These are phyloP conservation scores for Corinectria fuckeliana DNA, from an alignment of 2,329 filamentous ascomycete genomes.

Conservation along the genomic window DNA sequence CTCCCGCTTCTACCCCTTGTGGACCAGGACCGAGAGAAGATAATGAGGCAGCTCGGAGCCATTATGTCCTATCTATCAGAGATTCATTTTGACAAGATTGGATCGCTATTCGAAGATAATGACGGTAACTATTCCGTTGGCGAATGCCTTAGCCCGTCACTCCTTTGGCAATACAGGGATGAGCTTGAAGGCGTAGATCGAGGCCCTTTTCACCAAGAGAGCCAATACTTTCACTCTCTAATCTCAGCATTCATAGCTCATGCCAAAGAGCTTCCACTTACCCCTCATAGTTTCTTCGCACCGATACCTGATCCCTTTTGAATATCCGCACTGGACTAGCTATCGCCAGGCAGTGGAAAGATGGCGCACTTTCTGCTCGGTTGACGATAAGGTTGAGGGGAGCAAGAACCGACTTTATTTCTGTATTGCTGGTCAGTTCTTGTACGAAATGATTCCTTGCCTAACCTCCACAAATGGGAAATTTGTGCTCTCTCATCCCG, in stretches of 20 bases:
- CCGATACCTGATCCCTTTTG: slow-evolving; percentile 33
- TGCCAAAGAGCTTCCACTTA: slow-evolving; percentile 34
- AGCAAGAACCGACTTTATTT: slow-evolving; percentile 35
- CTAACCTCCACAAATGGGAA: neutral
- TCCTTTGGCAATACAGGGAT: slow-evolving; percentile 34
- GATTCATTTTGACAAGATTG: slow-evolving; percentile 32
- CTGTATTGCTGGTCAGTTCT: slow-evolving; percentile 29
- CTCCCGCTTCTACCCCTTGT: slow-evolving; percentile 24
- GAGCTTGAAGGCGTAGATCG: slow-evolving; percentile 30
- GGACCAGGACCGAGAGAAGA: slow-evolving; percentile 20
- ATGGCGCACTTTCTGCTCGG: slow-evolving; percentile 13
- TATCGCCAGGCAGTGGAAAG: slow-evolving; percentile 11
- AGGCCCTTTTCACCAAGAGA: slow-evolving; percentile 36
- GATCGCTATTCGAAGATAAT: slow-evolving; percentile 28
- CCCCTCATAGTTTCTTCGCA: slow-evolving; percentile 38
- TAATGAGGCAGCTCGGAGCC: slow-evolving; percentile 30
- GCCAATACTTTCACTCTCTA: slow-evolving; percentile 35
- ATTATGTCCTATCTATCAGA: slow-evolving; percentile 24
- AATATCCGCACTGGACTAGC: slow-evolving; percentile 30
- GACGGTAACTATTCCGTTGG: slow-evolving; percentile 23
- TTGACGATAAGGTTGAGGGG: slow-evolving; percentile 25
- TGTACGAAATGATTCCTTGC: slow-evolving; percentile 37
- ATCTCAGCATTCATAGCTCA: slow-evolving; percentile 32
- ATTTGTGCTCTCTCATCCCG: slow-evolving; percentile 30
- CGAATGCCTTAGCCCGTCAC: slow-evolving; percentile 32